Evolutionary conservation across 331 rosid genomes (phyloP).

Genomic region (Quercus tomentella): DNA sequence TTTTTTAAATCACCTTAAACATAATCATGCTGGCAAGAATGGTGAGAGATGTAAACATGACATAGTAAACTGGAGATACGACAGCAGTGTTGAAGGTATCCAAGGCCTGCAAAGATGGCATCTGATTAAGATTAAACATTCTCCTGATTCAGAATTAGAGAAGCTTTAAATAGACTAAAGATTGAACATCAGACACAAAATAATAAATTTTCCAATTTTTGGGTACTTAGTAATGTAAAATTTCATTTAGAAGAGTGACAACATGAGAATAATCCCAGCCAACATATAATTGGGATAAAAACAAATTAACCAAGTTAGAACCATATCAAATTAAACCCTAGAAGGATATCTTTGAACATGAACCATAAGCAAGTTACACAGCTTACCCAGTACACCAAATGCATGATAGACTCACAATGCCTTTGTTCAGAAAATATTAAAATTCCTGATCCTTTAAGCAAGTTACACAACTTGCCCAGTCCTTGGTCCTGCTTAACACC

Average conservation of each 20-base stretch:
- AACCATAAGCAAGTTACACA: too few species aligned
- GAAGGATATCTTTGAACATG: too few species aligned
- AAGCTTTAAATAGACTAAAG: background rate
- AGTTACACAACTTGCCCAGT: too few species aligned
- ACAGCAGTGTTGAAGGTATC: conserved; percentile 85
- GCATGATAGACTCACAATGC: too few species aligned
- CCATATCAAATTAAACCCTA: background rate
- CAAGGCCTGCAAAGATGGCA: conserved; percentile 59
- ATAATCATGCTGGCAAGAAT: conserved; percentile 85
- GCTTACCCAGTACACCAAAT: too few species aligned
- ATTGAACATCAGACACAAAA: background rate
- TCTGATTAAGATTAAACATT: conserved; percentile 12
- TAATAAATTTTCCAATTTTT: background rate
- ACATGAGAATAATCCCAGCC: background rate
- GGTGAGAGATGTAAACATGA: conserved; percentile 78
- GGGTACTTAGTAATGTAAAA: background rate
- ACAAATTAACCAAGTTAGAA: background rate
- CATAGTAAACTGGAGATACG: conserved; percentile 88
- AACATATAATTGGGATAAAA: background rate
- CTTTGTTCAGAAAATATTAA: too few species aligned
- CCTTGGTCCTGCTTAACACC: background rate
- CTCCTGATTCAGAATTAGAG: background rate
- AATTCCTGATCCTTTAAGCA: too few species aligned
- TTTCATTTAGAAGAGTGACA: background rate
- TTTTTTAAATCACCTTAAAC: conserved; percentile 62